phyloP scores from a whole-genome alignment of 495 filamentous ascomycete genomes.

The Penicillium flavigenum region DNA sequence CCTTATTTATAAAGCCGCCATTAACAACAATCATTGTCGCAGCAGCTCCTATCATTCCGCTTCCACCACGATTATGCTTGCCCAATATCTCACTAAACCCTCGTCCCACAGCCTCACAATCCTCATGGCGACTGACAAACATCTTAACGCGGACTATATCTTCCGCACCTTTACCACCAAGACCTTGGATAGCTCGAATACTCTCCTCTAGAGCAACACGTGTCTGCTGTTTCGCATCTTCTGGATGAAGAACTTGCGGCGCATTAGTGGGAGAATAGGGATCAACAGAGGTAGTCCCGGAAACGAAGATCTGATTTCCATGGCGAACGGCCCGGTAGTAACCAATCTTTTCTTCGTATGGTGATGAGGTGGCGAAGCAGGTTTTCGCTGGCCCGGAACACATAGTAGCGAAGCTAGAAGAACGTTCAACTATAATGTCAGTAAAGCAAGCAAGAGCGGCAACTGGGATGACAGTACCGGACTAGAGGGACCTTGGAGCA shows the following conservation, averaged over 20 bases:
- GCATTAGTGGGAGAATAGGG: constrained; percentile 30
- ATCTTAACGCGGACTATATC: constrained; percentile 42
- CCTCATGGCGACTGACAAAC: constrained; percentile 39
- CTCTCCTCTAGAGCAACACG: constrained; percentile 39
- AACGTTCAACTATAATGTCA: background rate
- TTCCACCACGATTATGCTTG: constrained; percentile 19
- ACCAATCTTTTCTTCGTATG: constrained; percentile 45
- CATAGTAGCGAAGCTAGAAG: background rate
- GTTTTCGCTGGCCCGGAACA: constrained; percentile 13
- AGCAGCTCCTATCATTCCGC: constrained; percentile 31
- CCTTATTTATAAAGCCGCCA: constrained; percentile 42
- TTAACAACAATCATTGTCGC: constrained; percentile 47
- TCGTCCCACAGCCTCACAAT: constrained; percentile 35
- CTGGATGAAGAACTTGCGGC: constrained; percentile 40
- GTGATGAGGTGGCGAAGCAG: constrained; percentile 37
- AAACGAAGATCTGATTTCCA: constrained; percentile 46
- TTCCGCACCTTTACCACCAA: constrained; percentile 41
- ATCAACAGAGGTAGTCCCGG: constrained; percentile 47
- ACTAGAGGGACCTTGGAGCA: background rate
- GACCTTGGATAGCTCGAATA: constrained; percentile 40
- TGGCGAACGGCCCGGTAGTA: constrained; percentile 49
- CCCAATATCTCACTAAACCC: constrained; percentile 40
- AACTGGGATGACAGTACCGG: background rate
- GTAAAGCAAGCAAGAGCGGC: background rate
- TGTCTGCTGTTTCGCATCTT: constrained; percentile 42